Evolutionary conservation across 108 stramenopile genomes (phyloP).

Genomic region (Pseudonitzschia pungens): DNA sequence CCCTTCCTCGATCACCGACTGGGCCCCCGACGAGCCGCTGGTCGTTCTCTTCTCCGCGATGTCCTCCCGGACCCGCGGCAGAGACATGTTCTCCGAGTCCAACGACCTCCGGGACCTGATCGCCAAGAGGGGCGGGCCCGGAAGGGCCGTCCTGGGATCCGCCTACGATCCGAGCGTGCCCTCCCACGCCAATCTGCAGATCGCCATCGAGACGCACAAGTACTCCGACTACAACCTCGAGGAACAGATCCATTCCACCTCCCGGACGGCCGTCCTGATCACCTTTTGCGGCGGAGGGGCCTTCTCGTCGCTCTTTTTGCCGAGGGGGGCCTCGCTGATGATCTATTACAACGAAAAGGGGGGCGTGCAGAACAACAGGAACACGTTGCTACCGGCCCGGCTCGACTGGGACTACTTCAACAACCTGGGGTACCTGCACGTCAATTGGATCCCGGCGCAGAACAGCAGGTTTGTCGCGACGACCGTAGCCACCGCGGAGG

Average conservation of each 20-base stretch:
- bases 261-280: constrained; percentile 39
- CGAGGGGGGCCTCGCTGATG: constrained; percentile 41
- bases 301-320: constrained; percentile 57
- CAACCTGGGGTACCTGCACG: constrained; percentile 32
- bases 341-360: constrained; percentile 40
- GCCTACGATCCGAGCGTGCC: not conserved
- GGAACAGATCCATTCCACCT: constrained; percentile 24
- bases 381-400: constrained; percentile 34
- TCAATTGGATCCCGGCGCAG: constrained; percentile 44
- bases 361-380: constrained; percentile 24
- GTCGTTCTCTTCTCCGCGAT: constrained; percentile 16
- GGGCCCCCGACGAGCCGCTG: not conserved
- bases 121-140: not conserved
- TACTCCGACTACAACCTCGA: constrained; percentile 18
- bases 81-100: not conserved
- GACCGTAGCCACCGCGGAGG: not conserved
- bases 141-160: not conserved
- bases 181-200: not conserved
- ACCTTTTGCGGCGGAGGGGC: constrained; percentile 55
- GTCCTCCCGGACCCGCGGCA: constrained; percentile 14
- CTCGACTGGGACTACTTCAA: constrained; percentile 59
- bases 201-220: constrained; percentile 19
- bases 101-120: not conserved
- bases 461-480: not conserved
- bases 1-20: not conserved